Percentiles rank a stretch among this genome's conserved stretches.
Conservation (phyloP, 129 eudicot genomes). For the Pseudognaphalium luteoalbum region DNA sequence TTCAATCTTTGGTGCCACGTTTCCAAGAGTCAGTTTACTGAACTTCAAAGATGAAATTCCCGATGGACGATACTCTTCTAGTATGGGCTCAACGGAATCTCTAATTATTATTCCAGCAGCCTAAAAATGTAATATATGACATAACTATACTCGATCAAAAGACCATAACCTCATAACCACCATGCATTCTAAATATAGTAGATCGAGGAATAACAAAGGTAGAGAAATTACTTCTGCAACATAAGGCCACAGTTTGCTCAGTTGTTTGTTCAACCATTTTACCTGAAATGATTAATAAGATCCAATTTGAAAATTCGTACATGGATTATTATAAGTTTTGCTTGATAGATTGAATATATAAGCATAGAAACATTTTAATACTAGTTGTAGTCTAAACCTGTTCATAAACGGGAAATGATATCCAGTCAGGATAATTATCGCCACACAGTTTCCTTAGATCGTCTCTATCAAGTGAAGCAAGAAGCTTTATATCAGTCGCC, state of each 20-base stretch:
- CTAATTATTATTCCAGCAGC: conserved; percentile 79
- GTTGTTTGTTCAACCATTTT: conserved; percentile 90
- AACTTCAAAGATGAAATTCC: conserved; percentile 92
- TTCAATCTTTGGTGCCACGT: conserved; percentile 95
- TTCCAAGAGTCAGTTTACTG: conserved; percentile 84
- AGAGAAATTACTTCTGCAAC: conserved; percentile 79
- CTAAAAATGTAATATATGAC: conserved; percentile 44
- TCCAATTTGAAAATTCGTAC: neutral
- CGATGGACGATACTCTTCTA: conserved; percentile 96
- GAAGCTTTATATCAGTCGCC: conserved; percentile 87
- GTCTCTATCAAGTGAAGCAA: conserved; percentile 81
- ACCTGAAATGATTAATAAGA: conserved; percentile 51
- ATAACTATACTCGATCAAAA: neutral
- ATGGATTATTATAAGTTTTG: neutral
- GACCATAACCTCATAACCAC: neutral
- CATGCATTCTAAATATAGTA: neutral
- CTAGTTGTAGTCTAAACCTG: conserved; percentile 57
- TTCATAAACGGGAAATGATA: conserved; percentile 92
- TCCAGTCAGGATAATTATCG: conserved; percentile 89
- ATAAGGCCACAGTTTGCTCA: conserved; percentile 92
- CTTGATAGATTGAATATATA: neutral
- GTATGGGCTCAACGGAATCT: conserved; percentile 86
- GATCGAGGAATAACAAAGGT: neutral
- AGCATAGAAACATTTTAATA: neutral
- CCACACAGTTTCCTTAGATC: conserved; percentile 89